Conservation (phyloP, 2,329 filamentous ascomycete species). For the Fusarium fracticaudum region DNA sequence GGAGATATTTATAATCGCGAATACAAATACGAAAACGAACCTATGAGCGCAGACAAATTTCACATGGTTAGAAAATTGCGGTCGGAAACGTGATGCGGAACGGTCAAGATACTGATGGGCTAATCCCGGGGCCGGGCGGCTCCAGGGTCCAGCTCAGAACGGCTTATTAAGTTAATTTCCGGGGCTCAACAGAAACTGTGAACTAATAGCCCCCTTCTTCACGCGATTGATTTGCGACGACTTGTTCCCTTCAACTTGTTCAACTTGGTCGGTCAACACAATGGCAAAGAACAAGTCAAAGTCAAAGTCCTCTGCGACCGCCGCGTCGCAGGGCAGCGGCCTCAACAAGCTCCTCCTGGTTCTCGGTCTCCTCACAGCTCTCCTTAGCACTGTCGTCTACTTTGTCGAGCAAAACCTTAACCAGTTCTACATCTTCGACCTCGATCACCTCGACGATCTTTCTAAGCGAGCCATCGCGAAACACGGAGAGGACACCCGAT, state of each 20-base stretch:
- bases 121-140: slow-evolving; percentile 35
- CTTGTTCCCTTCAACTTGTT: neutral
- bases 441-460: slow-evolving; percentile 73
- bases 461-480: slow-evolving; percentile 70
- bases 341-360: slow-evolving; percentile 56
- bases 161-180: slow-evolving; percentile 30
- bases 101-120: slow-evolving; percentile 14
- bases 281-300: slow-evolving; percentile 33
- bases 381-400: slow-evolving; percentile 64
- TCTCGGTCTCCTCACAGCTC: slow-evolving; percentile 62
- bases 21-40: slow-evolving; percentile 42
- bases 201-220: slow-evolving; percentile 1
- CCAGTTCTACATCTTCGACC: slow-evolving; percentile 79
- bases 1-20: neutral
- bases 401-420: slow-evolving; percentile 67
- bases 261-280: slow-evolving; percentile 10
- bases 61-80: slow-evolving; percentile 15
- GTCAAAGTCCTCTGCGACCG: slow-evolving; percentile 31
- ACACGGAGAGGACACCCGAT: slow-evolving; percentile 79
- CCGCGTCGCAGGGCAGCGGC: slow-evolving; percentile 39
- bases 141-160: slow-evolving; percentile 23
- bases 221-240: neutral
- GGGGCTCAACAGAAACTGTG: slow-evolving; percentile 28
- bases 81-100: slow-evolving; percentile 18
- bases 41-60: slow-evolving; percentile 4